Conservation (phyloP, 805 yeast species). For the Saturnispora sekii region DNA sequence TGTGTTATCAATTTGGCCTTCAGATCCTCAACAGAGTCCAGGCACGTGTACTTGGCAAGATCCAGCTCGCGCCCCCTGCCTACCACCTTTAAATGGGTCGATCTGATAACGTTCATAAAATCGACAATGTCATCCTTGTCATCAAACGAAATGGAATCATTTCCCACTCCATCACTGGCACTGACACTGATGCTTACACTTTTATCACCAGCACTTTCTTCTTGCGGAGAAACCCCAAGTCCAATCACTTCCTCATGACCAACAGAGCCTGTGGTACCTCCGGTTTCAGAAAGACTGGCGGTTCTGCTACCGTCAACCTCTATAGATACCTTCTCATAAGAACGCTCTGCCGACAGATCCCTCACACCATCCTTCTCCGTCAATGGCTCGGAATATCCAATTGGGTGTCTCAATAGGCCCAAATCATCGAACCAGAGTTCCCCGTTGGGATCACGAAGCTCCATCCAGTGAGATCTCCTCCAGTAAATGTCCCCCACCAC, state of each 20-base stretch:
- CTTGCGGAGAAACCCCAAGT: not conserved
- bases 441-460: conserved; percentile 36
- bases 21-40: not conserved
- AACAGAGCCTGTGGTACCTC: too few species aligned
- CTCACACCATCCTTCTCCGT: too few species aligned
- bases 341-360: too few species aligned
- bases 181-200: too few species aligned
- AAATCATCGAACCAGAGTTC: conserved; percentile 37
- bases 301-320: too few species aligned
- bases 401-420: not conserved
- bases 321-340: too few species aligned
- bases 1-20: conserved; percentile 8
- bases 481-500: conserved; percentile 46
- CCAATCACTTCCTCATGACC: not conserved
- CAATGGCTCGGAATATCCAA: not conserved
- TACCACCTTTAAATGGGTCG: not conserved
- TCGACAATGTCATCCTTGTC: conserved; percentile 4
- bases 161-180: not conserved
- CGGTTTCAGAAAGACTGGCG: too few species aligned
- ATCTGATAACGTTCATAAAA: conserved; percentile 2
- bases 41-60: not conserved
- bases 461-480: conserved; percentile 45
- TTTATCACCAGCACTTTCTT: not conserved
- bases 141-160: not conserved
- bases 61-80: conserved; percentile 1